Percentiles rank a stretch among this genome's conserved stretches.
phyloP scores from a whole-genome alignment of 768 basidiomycete genomes.

The Mrakia blollopis region DNA sequence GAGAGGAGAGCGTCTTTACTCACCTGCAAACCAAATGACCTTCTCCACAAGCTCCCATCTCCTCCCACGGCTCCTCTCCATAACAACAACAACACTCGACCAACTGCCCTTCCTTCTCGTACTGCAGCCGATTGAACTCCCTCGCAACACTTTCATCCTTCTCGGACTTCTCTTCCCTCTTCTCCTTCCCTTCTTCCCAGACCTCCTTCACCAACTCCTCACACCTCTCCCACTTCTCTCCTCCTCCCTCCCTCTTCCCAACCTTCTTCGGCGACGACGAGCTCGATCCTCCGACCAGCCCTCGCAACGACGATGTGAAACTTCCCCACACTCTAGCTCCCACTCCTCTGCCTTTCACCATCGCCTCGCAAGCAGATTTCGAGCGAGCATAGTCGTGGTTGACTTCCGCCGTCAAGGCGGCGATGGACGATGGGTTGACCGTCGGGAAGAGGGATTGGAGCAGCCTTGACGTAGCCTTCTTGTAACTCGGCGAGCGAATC shows the following conservation, averaged over 20 bases:
- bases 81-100: constrained; percentile 30
- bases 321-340: constrained; percentile 15
- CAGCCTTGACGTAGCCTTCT: neutral
- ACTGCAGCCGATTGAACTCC: constrained; percentile 9
- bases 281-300: neutral
- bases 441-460: constrained; percentile 2
- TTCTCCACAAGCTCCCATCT: constrained; percentile 26
- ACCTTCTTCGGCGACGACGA: neutral
- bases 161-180: neutral
- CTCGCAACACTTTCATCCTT: constrained; percentile 17
- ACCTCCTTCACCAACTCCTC: constrained; percentile 21
- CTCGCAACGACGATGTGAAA: constrained; percentile 4
- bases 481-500: constrained; percentile 16
- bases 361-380: neutral
- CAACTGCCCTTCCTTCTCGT: constrained; percentile 10
- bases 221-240: neutral
- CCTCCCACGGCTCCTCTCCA: constrained; percentile 28
- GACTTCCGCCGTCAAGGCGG: constrained; percentile 15
- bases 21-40: constrained; percentile 30
- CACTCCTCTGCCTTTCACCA: constrained; percentile 2
- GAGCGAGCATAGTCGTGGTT: constrained; percentile 20
- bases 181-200: constrained; percentile 1
- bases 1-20: neutral
- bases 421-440: neutral
- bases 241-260: neutral